Conservation (phyloP, 139 green algal genomes). For the Chlorella sp. region DNA sequence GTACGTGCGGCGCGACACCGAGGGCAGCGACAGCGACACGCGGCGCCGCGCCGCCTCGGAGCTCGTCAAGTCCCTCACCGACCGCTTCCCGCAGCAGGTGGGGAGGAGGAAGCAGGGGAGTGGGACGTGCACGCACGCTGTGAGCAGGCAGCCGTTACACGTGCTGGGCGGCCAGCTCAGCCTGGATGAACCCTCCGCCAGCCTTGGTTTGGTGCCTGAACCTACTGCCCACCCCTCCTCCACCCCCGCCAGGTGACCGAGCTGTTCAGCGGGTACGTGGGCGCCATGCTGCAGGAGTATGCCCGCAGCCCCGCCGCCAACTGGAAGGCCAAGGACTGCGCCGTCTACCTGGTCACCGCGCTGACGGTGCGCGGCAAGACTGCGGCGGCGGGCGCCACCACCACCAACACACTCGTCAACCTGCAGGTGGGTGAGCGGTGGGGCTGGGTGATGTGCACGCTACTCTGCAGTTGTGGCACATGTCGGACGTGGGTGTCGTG, state of each 20-base stretch:
- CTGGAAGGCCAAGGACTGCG: slow-evolving; percentile 96
- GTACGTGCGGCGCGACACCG: slow-evolving; percentile 94
- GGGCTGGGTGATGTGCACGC: too few species aligned
- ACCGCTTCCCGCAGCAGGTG: slow-evolving; percentile 80
- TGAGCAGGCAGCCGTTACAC: too few species aligned
- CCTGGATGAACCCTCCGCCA: too few species aligned
- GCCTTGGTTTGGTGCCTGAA: too few species aligned
- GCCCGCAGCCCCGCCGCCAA: slow-evolving; percentile 56
- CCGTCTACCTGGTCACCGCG: slow-evolving; percentile 94
- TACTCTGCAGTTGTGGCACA: too few species aligned
- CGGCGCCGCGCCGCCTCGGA: slow-evolving; percentile 91
- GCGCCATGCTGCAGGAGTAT: slow-evolving; percentile 77
- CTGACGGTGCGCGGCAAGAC: slow-evolving; percentile 89
- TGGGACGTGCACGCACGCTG: too few species aligned
- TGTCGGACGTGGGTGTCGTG: too few species aligned
- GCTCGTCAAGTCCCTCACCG: slow-evolving; percentile 85
- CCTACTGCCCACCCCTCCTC: background rate
- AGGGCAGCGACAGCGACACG: slow-evolving; percentile 96
- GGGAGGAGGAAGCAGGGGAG: background rate
- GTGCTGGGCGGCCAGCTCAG: too few species aligned
- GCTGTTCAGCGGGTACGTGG: slow-evolving; percentile 88
- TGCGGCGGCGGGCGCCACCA: slow-evolving; percentile 84
- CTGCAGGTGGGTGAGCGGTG: slow-evolving; percentile 70
- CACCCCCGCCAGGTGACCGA: slow-evolving; percentile 61
- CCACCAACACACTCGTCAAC: slow-evolving; percentile 91